Percentiles rank a stretch among this genome's conserved stretches.
phyloP scores from a whole-genome alignment of 2,329 filamentous ascomycete genomes.

The Colletotrichum ledebouriae region DNA sequence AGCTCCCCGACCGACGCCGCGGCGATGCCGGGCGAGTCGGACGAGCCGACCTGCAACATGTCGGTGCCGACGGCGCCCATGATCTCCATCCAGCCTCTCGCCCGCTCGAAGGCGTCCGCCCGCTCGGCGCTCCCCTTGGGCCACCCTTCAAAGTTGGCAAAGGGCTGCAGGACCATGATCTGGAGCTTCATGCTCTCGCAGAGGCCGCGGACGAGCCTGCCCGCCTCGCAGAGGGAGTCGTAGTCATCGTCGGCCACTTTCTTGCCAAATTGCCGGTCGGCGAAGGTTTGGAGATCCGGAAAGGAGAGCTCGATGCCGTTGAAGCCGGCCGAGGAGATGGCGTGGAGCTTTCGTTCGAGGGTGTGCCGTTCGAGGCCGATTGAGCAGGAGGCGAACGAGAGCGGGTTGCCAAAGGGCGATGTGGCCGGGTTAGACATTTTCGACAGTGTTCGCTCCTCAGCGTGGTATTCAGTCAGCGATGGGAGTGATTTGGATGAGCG shows the following conservation, averaged over 20 bases:
- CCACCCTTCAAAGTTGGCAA: conserved; percentile 85
- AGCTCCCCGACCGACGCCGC: conserved; percentile 63
- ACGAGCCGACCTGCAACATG: conserved; percentile 77
- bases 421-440: conserved; percentile 14
- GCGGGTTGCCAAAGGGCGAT: conserved; percentile 48
- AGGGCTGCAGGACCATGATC: conserved; percentile 81
- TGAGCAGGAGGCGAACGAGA: conserved; percentile 69
- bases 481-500: background rate
- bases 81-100: conserved; percentile 76
- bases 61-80: conserved; percentile 79
- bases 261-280: conserved; percentile 59
- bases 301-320: conserved; percentile 80
- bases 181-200: conserved; percentile 67
- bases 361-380: conserved; percentile 60
- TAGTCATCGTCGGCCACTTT: conserved; percentile 71
- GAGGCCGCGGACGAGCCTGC: conserved; percentile 65
- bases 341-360: conserved; percentile 71
- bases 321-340: conserved; percentile 76
- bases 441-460: too few species aligned
- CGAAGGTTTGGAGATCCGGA: conserved; percentile 77
- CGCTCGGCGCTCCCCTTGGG: conserved; percentile 67
- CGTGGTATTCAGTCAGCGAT: background rate
- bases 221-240: conserved; percentile 67
- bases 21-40: conserved; percentile 72
- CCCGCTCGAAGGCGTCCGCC: conserved; percentile 72